phyloP scores from a whole-genome alignment of 345 rosid species.

The Arabidopsis arenosa region DNA sequence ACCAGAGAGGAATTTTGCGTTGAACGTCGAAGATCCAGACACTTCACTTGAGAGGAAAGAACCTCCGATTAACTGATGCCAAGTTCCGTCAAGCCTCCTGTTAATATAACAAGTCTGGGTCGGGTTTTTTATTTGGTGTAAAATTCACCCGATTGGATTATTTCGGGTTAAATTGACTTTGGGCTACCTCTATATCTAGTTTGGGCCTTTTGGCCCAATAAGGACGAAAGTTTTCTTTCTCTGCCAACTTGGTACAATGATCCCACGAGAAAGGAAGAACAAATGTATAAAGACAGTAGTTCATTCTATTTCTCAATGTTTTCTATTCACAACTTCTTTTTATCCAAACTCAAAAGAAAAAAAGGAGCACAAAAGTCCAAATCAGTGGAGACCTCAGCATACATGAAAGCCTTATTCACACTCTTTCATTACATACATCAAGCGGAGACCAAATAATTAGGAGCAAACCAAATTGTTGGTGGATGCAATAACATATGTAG shows the following conservation, averaged over 20 bases:
- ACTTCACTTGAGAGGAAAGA: not conserved
- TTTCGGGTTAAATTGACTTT: not conserved
- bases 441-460: not conserved
- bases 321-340: not conserved
- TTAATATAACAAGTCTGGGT: constrained; percentile 19
- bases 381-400: not conserved
- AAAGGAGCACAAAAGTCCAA: too few species aligned
- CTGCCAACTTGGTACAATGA: too few species aligned
- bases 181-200: not conserved
- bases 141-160: not conserved
- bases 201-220: constrained; percentile 29
- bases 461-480: constrained; percentile 10
- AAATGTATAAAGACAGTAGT: too few species aligned
- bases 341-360: not conserved
- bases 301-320: too few species aligned
- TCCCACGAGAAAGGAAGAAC: too few species aligned
- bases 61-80: constrained; percentile 6
- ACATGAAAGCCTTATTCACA: not conserved
- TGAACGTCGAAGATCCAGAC: constrained; percentile 18
- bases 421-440: constrained; percentile 34
- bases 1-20: not conserved
- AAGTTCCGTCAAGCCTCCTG: constrained; percentile 10
- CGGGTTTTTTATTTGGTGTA: constrained; percentile 24
- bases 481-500: constrained; percentile 3
- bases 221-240: not conserved